Percentiles rank a stretch among this genome's conserved stretches.
Conservation (phyloP, 352 stramenopile species). For the Pythium coloratum region DNA sequence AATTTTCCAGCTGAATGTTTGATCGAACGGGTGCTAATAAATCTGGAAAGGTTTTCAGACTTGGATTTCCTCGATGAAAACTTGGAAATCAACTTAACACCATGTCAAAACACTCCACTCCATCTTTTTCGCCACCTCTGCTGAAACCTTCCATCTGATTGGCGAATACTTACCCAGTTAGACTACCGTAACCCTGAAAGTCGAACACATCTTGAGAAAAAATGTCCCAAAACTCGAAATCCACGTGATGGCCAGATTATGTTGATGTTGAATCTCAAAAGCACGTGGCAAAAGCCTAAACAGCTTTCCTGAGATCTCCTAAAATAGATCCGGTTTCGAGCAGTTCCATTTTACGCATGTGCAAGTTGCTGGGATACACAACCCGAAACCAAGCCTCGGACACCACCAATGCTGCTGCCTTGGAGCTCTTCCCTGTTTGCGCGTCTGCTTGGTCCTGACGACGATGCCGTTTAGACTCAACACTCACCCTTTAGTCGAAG, state of each 20-base stretch:
- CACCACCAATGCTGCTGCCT: too few species aligned
- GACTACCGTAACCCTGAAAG: not conserved
- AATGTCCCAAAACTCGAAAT: constrained; percentile 2
- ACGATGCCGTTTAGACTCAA: not conserved
- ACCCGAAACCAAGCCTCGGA: not conserved
- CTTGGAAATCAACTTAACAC: not conserved
- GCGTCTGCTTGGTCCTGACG: not conserved
- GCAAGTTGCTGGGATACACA: not conserved
- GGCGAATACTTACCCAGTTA: not conserved
- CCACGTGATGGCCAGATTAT: not conserved
- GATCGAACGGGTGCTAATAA: not conserved
- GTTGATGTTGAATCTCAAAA: not conserved
- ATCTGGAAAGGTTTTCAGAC: not conserved
- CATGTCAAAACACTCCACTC: not conserved
- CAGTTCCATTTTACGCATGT: not conserved
- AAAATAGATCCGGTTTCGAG: not conserved
- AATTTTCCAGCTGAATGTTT: not conserved
- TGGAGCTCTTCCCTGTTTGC: not conserved
- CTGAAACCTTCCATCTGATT: not conserved
- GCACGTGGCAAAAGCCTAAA: not conserved
- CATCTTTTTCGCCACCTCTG: not conserved
- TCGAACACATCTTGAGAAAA: not conserved
- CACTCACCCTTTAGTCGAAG: not conserved
- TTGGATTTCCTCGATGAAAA: not conserved
- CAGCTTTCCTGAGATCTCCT: not conserved